These are phyloP conservation scores for Penicillium sp. DNA, from an alignment of 2,329 filamentous ascomycete species.

Conservation along the genomic window DNA sequence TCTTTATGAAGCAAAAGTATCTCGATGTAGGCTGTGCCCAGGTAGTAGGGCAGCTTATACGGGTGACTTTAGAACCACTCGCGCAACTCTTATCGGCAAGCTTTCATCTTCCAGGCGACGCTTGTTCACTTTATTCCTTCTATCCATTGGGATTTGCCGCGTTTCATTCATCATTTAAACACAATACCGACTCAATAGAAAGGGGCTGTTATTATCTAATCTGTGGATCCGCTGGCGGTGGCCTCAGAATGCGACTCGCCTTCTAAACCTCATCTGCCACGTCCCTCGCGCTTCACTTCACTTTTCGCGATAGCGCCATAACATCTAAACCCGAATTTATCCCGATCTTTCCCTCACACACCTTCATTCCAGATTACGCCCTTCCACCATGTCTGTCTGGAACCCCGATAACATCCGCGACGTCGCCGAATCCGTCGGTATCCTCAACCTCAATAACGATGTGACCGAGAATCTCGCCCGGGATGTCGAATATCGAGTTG, in stretches of 20 bases:
- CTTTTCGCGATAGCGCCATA: slow-evolving; percentile 2
- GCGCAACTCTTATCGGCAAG: slow-evolving; percentile 24
- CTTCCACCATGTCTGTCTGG: slow-evolving; percentile 67
- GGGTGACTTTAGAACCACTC: slow-evolving; percentile 13
- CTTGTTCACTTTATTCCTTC: background rate
- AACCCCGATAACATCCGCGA: slow-evolving; percentile 95
- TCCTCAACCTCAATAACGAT: slow-evolving; percentile 76
- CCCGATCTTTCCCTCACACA: slow-evolving; percentile 6
- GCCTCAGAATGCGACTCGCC: slow-evolving; percentile 18
- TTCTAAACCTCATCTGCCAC: background rate
- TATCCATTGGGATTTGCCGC: background rate
- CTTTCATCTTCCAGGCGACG: slow-evolving; percentile 1
- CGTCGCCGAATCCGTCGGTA: slow-evolving; percentile 93
- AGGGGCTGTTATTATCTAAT: background rate
- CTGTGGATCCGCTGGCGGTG: slow-evolving; percentile 9
- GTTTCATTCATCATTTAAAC: background rate
- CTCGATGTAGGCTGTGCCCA: background rate
- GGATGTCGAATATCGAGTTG: slow-evolving; percentile 92
- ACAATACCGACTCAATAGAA: background rate
- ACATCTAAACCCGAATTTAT: background rate
- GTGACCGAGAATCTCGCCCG: slow-evolving; percentile 83
- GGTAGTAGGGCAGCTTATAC: slow-evolving; percentile 10
- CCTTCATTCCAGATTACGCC: background rate
- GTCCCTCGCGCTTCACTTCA: background rate
- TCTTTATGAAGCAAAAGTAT: background rate